phyloP scores from a whole-genome alignment of 768 basidiomycete species.

The Kwoniella pini region DNA sequence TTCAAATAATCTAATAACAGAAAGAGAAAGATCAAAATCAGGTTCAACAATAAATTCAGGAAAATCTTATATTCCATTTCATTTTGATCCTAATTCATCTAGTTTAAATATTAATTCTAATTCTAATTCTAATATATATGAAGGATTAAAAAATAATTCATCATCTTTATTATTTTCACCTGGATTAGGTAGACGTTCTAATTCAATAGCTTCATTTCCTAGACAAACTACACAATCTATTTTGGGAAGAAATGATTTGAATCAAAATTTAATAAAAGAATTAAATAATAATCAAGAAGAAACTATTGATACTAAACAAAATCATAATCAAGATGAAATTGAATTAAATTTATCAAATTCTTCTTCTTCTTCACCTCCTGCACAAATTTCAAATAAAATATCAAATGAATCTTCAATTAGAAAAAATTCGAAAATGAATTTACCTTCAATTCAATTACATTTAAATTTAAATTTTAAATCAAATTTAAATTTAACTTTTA shows the following conservation, averaged over 20 bases:
- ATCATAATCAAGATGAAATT: too few relatives aligned
- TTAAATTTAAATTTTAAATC: conserved; percentile 82
- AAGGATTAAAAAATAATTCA: neutral
- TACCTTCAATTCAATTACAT: conserved; percentile 78
- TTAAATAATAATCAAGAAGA: too few relatives aligned
- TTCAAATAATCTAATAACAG: neutral
- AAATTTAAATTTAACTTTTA: conserved; percentile 80
- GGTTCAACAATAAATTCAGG: neutral
- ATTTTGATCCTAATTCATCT: conserved; percentile 4
- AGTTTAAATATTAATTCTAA: neutral
- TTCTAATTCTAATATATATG: neutral
- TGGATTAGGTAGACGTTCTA: neutral
- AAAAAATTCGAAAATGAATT: conserved; percentile 52
- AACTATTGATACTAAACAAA: too few relatives aligned
- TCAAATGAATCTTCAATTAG: too few relatives aligned
- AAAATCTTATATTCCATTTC: conserved; percentile 14
- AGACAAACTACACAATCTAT: neutral
- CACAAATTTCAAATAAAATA: conserved; percentile 17
- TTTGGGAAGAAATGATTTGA: neutral
- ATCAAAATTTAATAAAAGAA: too few relatives aligned
- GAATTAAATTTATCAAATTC: neutral
- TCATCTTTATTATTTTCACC: conserved; percentile 5
- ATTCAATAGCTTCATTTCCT: neutral
- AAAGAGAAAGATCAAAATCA: neutral
- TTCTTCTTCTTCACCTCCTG: conserved; percentile 33